Percentiles rank a stretch among this genome's conserved stretches.
phyloP scores from a whole-genome alignment of 148 eudicot genomes.

The Gaultheria prostrata region DNA sequence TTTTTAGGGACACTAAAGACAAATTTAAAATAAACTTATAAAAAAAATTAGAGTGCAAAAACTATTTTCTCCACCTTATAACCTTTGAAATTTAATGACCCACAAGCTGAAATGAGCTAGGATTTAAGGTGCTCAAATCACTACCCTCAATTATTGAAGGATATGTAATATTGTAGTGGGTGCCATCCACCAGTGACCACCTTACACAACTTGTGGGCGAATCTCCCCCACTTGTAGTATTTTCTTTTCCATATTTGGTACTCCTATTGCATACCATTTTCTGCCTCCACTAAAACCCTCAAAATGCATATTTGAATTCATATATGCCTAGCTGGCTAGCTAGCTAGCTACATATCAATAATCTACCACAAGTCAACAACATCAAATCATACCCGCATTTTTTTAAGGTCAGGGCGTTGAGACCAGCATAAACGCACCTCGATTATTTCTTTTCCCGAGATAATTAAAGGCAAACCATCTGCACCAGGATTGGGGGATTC shows the following conservation, averaged over 20 bases:
- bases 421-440: too few relatives aligned
- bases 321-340: too few relatives aligned
- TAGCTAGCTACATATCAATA: too few relatives aligned
- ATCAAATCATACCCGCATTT: background rate
- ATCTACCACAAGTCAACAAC: background rate
- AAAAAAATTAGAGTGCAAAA: background rate
- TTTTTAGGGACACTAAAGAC: background rate
- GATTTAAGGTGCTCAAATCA: background rate
- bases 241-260: background rate
- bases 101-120: background rate
- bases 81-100: background rate
- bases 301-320: background rate
- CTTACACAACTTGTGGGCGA: constrained; percentile 10
- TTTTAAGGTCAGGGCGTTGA: too few relatives aligned
- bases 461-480: too few relatives aligned
- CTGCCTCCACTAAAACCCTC: constrained; percentile 3
- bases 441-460: too few relatives aligned
- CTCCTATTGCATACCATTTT: background rate
- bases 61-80: background rate
- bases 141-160: background rate
- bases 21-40: background rate
- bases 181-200: constrained; percentile 16
- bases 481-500: too few relatives aligned
- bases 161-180: background rate
- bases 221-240: background rate